These are phyloP conservation scores for Saturnispora quitensis DNA, from an alignment of 805 yeast species.

Conservation along the genomic window DNA sequence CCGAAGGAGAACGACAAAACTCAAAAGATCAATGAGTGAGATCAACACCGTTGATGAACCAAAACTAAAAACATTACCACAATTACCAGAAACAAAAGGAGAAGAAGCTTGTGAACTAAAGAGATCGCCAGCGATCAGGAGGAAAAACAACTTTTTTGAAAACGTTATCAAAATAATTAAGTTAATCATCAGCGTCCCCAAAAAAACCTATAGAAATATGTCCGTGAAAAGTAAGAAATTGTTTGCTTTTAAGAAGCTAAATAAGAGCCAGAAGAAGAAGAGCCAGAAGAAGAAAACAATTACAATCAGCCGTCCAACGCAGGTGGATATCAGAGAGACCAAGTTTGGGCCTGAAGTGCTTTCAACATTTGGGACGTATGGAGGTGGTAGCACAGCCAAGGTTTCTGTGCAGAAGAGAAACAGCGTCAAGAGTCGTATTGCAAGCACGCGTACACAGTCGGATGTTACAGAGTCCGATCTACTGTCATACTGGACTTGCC, in stretches of 20 bases:
- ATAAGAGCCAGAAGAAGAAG: neutral
- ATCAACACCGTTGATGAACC: neutral
- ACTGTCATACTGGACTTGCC: conserved; percentile 22
- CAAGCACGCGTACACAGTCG: neutral
- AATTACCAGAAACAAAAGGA: neutral
- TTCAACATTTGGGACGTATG: conserved; percentile 2
- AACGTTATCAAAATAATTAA: conserved; percentile 11
- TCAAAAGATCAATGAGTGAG: neutral
- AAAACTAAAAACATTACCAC: neutral
- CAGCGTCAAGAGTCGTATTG: neutral
- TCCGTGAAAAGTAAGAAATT: conserved; percentile 10
- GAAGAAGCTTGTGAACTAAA: conserved; percentile 14
- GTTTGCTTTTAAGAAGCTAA: conserved; percentile 6
- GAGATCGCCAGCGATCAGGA: conserved; percentile 26
- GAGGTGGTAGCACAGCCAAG: neutral
- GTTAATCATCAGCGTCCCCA: conserved; percentile 9
- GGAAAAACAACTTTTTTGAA: conserved; percentile 25
- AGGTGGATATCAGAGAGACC: conserved; percentile 8
- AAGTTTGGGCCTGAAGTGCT: conserved; percentile 4
- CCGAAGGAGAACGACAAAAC: neutral
- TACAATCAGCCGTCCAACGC: conserved; percentile 6
- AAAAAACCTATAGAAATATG: conserved; percentile 17
- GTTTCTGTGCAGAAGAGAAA: neutral
- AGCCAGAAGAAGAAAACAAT: neutral
- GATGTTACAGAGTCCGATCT: conserved; percentile 10